phyloP scores from a whole-genome alignment of 192 early-diverging fungal species.

The Mortierella antarctica region DNA sequence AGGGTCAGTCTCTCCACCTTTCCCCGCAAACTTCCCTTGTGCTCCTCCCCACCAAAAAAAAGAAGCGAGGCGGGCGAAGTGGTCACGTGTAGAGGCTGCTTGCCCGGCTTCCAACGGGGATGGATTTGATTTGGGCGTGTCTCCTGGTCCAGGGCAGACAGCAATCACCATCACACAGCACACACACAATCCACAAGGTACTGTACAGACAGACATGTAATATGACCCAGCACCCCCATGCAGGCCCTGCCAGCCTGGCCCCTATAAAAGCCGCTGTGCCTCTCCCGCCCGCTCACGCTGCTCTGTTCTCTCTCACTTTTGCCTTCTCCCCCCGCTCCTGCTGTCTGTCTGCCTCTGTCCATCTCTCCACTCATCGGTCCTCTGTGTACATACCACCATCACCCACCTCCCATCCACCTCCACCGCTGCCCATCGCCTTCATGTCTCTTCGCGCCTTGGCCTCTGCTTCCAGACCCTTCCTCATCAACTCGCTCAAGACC shows the following conservation, averaged over 20 bases:
- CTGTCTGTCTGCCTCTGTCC: slow-evolving; percentile 3
- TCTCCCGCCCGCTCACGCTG: background rate
- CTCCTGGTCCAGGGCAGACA: background rate
- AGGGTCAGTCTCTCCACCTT: no score
- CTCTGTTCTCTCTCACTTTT: background rate
- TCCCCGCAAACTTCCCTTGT: no score
- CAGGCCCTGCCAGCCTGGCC: no score
- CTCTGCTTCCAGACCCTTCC: slow-evolving; percentile 51
- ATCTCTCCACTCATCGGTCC: background rate
- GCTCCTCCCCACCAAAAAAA: background rate
- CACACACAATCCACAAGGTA: no score
- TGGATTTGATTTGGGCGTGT: slow-evolving; percentile 2
- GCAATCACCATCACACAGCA: no score
- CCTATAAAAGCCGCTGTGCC: slow-evolving; percentile 5
- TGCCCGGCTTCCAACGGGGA: slow-evolving; percentile 13
- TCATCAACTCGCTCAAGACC: slow-evolving; percentile 50
- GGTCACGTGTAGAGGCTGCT: background rate
- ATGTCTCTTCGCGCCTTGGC: slow-evolving; percentile 54
- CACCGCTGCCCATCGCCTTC: slow-evolving; percentile 11
- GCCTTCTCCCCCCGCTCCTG: background rate
- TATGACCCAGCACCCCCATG: no score
- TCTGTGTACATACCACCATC: background rate
- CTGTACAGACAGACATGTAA: no score
- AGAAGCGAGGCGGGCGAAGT: background rate
- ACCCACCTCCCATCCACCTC: background rate